A percentile compares a stretch with the other conserved stretches of the same genome.
Conservation (phyloP, 164 flowering plant genomes). For the Platanus orientalis region DNA sequence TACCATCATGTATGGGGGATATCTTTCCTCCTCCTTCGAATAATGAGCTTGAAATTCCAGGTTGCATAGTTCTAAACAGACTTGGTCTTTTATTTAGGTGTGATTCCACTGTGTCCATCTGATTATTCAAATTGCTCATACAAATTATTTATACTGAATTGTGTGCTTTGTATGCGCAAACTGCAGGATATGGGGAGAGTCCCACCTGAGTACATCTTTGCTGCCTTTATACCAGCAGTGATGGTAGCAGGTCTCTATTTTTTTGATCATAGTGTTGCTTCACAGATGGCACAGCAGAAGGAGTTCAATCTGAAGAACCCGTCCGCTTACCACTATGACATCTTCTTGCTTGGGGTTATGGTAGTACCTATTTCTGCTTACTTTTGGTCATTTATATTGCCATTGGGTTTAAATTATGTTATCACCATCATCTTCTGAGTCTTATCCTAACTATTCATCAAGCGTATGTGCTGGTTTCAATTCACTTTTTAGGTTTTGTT, state of each 20-base stretch:
- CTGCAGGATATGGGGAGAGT: constrained; percentile 52
- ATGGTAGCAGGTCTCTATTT: constrained; percentile 56
- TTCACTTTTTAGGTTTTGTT: constrained; percentile 35
- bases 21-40: no score
- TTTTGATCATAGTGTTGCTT: constrained; percentile 59
- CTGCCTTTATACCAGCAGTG: constrained; percentile 47
- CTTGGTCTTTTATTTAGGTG: not conserved
- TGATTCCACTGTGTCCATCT: not conserved
- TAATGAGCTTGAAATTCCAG: not conserved
- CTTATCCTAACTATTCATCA: not conserved
- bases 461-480: not conserved
- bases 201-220: constrained; percentile 40
- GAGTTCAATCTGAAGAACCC: constrained; percentile 55
- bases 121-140: not conserved
- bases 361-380: constrained; percentile 15
- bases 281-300: constrained; percentile 57
- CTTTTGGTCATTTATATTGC: not conserved
- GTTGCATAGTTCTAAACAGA: not conserved
- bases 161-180: constrained; percentile 6
- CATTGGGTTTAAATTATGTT: not conserved
- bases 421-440: not conserved
- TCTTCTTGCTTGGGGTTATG: constrained; percentile 47
- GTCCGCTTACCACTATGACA: constrained; percentile 48
- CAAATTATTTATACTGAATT: not conserved
- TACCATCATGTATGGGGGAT: no score